Base-by-base conservation (phyloP, 2,329 filamentous ascomycete genomes). In the Chaetomium olivaceum region DNA sequence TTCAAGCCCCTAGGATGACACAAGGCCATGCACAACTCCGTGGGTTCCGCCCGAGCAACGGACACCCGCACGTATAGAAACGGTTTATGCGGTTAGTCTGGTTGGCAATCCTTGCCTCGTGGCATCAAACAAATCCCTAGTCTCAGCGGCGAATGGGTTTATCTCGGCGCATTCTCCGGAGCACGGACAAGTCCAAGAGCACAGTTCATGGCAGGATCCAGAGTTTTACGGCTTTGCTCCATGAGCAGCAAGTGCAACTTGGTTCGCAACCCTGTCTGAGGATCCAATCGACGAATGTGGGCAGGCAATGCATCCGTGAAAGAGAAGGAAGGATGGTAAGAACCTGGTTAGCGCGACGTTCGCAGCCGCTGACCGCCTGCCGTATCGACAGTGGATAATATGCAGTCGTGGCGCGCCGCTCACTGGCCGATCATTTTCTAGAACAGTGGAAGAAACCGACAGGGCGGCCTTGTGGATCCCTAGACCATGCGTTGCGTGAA, bases 351-450 rank as follows among this genome's bases (percentile, higher is more conserved):
- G 65, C 31, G 62, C 55, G 50, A 52, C 36, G 12, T 56, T 56
- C n/a, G 55, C 62, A 64, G 4, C 58, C 48, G 48, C 62, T 67
- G 65, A 67, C 65, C 65, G 65, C 62, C 61, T 67, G 52, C 61
- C 61, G 21, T 33, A 50, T 36, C 54, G 48, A 46, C 50, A 21
- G 43, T 56, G 39, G 60, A 43, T 33, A n/a, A 21, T 11, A 16
- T 65, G 54, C 54, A 63, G 19, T 16, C 55, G 21, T 8, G 39
- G 27, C 31, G 16, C 25, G 48, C 8, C 27, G 25, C 52, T 54
- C 16, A 56, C 31, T 60, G 57, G 62, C 11, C 25, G 50, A 60
- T 60, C 57, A 61, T 55, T 33, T 59, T 64, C 62, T 56, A 55
- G 39, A 55, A 48, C 50, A 39, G 43, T 31, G 31, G 23, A 23